Evolutionary conservation across 1,284 basidiomycete species (phyloP), one percentile per base, ranked within the genome.

Genomic region (Cutaneotrichosporon cutaneum): DNA sequence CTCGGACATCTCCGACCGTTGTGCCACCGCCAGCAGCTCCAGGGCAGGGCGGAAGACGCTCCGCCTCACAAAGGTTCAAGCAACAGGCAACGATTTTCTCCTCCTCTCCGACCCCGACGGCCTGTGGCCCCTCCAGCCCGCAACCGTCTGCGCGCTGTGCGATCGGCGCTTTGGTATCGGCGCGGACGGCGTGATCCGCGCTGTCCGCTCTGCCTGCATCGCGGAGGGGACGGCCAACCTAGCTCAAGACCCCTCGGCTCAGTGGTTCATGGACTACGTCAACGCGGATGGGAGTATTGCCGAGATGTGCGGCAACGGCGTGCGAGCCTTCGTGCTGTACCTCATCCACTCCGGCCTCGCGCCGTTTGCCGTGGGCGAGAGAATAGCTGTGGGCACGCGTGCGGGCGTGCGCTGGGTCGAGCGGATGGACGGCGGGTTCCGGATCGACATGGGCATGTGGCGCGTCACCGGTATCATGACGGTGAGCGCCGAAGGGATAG

Each of bases 231-330:
- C 21, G 3, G 22, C 45, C 21, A 26, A 0, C 11, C 45, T 48
- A 9, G 18, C 16, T 4, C 18, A 42, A n/a, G 39, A 42, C 39
- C 39, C 39, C 18, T 4, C 39, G 2, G 39, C 39, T 5, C 6
- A 42, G 18, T 48, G 45, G 45, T 48, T 48, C 45, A 48, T 48
- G 45, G 45, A 48, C 45, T 48, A 48, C 11, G 22, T 11, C 11
- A 48, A 48, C 24, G 45, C 45, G 22, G 45, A 48, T 10, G 45
- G 45, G 4, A 24, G 22, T 5, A 3, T 24, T 3, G 45, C 45
- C 45, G 45, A 48, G 26, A 48, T 48, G 45, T 48, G 45, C 45
- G 45, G 45, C 6, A 48, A 48, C 22, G 45, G 45, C 22, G 22
- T 48, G 22, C 45, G 45, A 22, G 45, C 26, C 11, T 48, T 48